Evolutionary conservation across 2,329 filamentous ascomycete genomes (phyloP).

Genomic region (Truncatella angustata): DNA sequence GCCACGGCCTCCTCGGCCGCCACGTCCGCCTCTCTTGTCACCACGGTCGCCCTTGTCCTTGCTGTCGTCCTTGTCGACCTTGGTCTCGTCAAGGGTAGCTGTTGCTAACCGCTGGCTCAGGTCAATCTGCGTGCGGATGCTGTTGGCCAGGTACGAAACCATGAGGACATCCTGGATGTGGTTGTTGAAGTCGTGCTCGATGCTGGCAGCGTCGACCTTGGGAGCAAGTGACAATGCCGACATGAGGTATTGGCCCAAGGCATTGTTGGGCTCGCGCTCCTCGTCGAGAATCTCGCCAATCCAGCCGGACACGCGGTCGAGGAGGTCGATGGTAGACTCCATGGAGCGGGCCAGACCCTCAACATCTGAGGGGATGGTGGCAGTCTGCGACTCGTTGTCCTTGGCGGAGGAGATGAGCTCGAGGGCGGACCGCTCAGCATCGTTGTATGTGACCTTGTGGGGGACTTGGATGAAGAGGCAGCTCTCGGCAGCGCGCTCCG

Average conservation of each 20-base stretch:
- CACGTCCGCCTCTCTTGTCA: conserved; percentile 34
- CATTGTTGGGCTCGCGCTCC: conserved; percentile 83
- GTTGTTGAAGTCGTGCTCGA: conserved; percentile 99
- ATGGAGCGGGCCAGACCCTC: conserved; percentile 83
- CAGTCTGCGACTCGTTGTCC: conserved; percentile 71
- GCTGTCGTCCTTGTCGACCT: conserved; percentile 39
- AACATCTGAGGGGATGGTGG: conserved; percentile 79
- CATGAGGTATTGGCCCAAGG: conserved; percentile 91
- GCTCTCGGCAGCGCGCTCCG: conserved; percentile 91
- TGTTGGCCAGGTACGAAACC: conserved; percentile 97
- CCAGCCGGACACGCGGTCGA: conserved; percentile 89
- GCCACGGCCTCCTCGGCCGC: conserved; percentile 40
- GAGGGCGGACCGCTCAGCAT: conserved; percentile 60
- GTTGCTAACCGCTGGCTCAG: conserved; percentile 91
- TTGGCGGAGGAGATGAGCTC: conserved; percentile 83
- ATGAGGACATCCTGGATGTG: conserved; percentile 99
- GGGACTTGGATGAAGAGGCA: conserved; percentile 98
- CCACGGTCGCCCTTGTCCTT: conserved; percentile 45
- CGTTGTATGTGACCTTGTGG: conserved; percentile 88
- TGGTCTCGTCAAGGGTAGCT: conserved; percentile 58
- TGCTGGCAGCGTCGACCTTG: conserved; percentile 86
- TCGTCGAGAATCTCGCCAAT: conserved; percentile 94
- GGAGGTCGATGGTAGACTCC: conserved; percentile 82
- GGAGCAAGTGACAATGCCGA: conserved; percentile 89
- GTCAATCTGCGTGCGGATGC: conserved; percentile 97